A percentile compares a stretch with the other conserved stretches of the same genome.
These are phyloP conservation scores for Aspergillus fumigatiaffinis DNA, from an alignment of 2,329 filamentous ascomycete genomes.

Conservation along the genomic window DNA sequence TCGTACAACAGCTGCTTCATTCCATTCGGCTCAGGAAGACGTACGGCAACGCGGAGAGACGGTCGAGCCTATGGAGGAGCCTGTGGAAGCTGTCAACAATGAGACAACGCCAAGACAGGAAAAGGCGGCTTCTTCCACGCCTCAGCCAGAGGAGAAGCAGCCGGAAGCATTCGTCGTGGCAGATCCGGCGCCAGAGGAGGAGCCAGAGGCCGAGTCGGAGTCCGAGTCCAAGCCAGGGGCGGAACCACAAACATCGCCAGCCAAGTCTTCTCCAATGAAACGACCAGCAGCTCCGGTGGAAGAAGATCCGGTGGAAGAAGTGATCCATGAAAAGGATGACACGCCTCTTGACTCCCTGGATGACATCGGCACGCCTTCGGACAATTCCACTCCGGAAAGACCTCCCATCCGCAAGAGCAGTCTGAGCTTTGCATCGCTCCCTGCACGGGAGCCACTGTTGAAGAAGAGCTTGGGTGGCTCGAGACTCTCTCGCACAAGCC, in stretches of 20 bases:
- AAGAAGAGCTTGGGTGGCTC: slow-evolving; percentile 76
- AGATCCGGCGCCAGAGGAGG: slow-evolving; percentile 2
- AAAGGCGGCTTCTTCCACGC: slow-evolving; percentile 11
- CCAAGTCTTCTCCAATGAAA: slow-evolving; percentile 11
- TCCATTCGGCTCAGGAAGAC: slow-evolving; percentile 45
- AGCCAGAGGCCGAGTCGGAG: background rate
- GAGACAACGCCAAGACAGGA: slow-evolving; percentile 22
- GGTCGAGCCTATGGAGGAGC: slow-evolving; percentile 28
- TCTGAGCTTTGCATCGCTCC: slow-evolving; percentile 87
- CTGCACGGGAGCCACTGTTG: slow-evolving; percentile 80
- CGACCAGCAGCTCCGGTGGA: slow-evolving; percentile 8
- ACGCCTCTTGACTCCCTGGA: slow-evolving; percentile 38
- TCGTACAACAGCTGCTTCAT: slow-evolving; percentile 43
- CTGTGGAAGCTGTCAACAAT: slow-evolving; percentile 13
- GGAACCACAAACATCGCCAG: slow-evolving; percentile 11
- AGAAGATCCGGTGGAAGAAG: slow-evolving; percentile 14
- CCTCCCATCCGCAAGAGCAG: slow-evolving; percentile 87
- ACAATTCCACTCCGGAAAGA: slow-evolving; percentile 48
- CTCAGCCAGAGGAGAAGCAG: slow-evolving; percentile 7
- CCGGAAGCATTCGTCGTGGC: background rate
- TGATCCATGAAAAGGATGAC: slow-evolving; percentile 27
- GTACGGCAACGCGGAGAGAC: slow-evolving; percentile 32
- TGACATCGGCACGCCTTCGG: slow-evolving; percentile 47
- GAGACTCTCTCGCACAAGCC: slow-evolving; percentile 70
- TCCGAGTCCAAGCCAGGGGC: slow-evolving; percentile 5